phyloP scores from a whole-genome alignment of 2,329 filamentous ascomycete genomes.

The Aureobasidium lini region DNA sequence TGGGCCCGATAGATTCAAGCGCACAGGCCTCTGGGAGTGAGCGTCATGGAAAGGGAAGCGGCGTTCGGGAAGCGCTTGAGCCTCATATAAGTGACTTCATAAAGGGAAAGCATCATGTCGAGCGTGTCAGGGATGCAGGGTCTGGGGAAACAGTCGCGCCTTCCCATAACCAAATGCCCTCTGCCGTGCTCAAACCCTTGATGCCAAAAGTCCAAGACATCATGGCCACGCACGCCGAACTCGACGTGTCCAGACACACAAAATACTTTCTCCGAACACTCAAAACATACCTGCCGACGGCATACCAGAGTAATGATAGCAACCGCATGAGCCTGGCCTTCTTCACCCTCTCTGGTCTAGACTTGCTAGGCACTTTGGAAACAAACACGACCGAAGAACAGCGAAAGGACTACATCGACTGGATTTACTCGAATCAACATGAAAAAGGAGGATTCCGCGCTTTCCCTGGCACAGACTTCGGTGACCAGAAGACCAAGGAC shows the following conservation, averaged over 20 bases:
- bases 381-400: slow-evolving; percentile 48
- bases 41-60: slow-evolving; percentile 3
- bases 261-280: slow-evolving; percentile 91
- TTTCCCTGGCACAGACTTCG: slow-evolving; percentile 61
- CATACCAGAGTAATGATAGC: slow-evolving; percentile 81
- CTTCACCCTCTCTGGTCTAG: slow-evolving; percentile 80
- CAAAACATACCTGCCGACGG: slow-evolving; percentile 64
- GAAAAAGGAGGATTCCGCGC: slow-evolving; percentile 82
- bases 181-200: neutral
- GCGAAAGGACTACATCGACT: slow-evolving; percentile 53
- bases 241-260: slow-evolving; percentile 17
- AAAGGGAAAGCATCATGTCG: neutral
- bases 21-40: neutral
- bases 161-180: neutral
- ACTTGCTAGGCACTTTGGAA: slow-evolving; percentile 63
- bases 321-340: slow-evolving; percentile 83
- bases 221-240: neutral
- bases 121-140: neutral
- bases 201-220: slow-evolving; percentile 3
- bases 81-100: neutral
- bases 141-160: neutral
- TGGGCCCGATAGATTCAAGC: too few relatives aligned
- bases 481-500: slow-evolving; percentile 39
- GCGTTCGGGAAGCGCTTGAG: neutral
- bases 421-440: slow-evolving; percentile 83